Conservation (phyloP, 805 yeast species). For the Candida takata region DNA sequence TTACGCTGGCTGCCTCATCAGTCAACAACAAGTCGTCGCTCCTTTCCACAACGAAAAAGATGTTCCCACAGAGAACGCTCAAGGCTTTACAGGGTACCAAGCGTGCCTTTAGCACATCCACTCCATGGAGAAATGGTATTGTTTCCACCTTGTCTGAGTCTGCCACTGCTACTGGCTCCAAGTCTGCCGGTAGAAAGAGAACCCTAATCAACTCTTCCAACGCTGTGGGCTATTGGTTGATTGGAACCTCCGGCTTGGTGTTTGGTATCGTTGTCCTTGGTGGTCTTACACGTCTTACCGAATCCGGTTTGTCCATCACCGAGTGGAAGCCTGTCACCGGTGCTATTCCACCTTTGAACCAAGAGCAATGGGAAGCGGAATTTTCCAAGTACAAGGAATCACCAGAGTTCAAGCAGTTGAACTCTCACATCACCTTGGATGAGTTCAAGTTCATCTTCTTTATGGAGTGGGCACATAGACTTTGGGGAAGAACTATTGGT, state of each 20-base stretch:
- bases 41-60: constrained; percentile 2
- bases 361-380: constrained; percentile 80
- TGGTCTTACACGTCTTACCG: constrained; percentile 91
- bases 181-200: constrained; percentile 13
- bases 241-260: constrained; percentile 81
- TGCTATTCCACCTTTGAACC: constrained; percentile 76
- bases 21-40: constrained; percentile 5
- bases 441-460: constrained; percentile 91
- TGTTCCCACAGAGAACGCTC: constrained; percentile 1
- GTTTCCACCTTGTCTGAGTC: neutral
- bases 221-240: constrained; percentile 77
- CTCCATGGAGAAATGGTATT: constrained; percentile 2
- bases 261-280: constrained; percentile 96
- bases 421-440: constrained; percentile 81
- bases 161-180: constrained; percentile 1
- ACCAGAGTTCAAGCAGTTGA: constrained; percentile 87
- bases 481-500: constrained; percentile 90
- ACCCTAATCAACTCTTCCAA: constrained; percentile 30
- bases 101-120: constrained; percentile 10
- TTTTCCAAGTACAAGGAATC: constrained; percentile 74
- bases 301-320: constrained; percentile 91
- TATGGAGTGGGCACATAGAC: constrained; percentile 97
- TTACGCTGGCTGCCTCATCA: constrained; percentile 7
- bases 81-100: neutral
- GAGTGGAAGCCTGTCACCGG: constrained; percentile 99